A percentile compares a stretch with the other conserved stretches of the same genome.
Evolutionary conservation across 2,329 filamentous ascomycete genomes (phyloP).

Genomic region (Ophiostoma tasmaniense): DNA sequence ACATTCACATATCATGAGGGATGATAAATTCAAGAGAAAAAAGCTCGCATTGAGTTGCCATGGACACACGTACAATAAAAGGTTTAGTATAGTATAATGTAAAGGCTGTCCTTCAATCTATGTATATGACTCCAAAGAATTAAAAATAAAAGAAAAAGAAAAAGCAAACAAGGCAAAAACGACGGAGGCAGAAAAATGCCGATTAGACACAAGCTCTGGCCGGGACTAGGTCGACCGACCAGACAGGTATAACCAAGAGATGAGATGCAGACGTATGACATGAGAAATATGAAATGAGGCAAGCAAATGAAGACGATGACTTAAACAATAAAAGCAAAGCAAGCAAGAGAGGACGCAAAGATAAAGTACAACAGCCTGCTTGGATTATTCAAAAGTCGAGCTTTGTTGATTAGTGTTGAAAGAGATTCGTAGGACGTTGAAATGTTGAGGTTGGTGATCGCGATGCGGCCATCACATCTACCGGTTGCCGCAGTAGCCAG

Average conservation of each 20-base stretch:
- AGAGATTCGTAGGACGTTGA: no score
- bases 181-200: neutral
- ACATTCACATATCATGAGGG: no score
- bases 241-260: constrained; percentile 4
- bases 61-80: no score
- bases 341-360: no score
- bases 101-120: neutral
- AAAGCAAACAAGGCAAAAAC: no score
- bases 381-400: neutral
- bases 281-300: neutral
- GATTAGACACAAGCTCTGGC: neutral
- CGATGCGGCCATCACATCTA: neutral
- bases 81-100: neutral
- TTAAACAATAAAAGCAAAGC: neutral
- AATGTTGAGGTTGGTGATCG: no score
- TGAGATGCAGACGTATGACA: neutral
- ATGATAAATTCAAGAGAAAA: no score
- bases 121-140: neutral
- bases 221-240: constrained; percentile 5
- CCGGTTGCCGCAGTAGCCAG: constrained; percentile 45
- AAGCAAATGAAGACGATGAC: no score
- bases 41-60: no score
- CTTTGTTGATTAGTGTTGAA: neutral
- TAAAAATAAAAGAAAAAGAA: neutral
- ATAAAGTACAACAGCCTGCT: neutral